Evolutionary conservation across 1,284 basidiomycete species (phyloP).

Genomic region (Leccinum angustisporum): DNA sequence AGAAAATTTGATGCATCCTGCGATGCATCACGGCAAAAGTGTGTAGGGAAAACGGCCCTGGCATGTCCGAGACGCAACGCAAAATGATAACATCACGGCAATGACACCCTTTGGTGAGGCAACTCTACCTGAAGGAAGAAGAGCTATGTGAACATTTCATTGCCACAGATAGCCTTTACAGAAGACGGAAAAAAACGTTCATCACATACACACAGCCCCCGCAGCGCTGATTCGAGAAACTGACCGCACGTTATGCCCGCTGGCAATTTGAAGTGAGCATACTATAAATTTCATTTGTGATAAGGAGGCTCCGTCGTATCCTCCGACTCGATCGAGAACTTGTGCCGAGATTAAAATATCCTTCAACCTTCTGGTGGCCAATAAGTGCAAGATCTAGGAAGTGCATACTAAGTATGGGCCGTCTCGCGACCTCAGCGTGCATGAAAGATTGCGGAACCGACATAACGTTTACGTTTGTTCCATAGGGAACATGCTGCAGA

Average conservation of each 20-base stretch:
- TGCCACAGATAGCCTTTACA: conserved; percentile 9
- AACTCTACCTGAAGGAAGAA: conserved; percentile 1
- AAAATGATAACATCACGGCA: conserved; percentile 12
- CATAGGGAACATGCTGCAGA: conserved; percentile 1
- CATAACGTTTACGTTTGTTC: conserved; percentile 6
- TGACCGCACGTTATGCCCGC: conserved; percentile 3
- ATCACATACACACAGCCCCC: not conserved
- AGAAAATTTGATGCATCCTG: conserved; percentile 10
- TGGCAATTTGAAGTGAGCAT: conserved; percentile 7
- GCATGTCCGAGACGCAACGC: conserved; percentile 12
- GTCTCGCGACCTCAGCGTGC: conserved; percentile 15
- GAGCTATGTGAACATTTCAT: conserved; percentile 12
- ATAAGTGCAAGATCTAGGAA: conserved; percentile 8
- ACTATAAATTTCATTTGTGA: conserved; percentile 18
- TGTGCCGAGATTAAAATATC: conserved; percentile 22
- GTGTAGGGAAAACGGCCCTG: conserved; percentile 12
- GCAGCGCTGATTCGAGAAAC: not conserved
- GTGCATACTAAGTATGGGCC: not conserved
- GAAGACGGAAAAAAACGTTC: conserved; percentile 1
- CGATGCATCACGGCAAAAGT: conserved; percentile 12
- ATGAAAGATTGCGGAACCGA: conserved; percentile 18
- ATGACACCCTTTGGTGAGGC: conserved; percentile 1
- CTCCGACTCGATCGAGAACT: conserved; percentile 18
- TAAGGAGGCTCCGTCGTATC: conserved; percentile 9
- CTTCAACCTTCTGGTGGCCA: conserved; percentile 21